Conservation (phyloP, 495 filamentous ascomycete genomes). For the Massariosphaeria phaeospora region DNA sequence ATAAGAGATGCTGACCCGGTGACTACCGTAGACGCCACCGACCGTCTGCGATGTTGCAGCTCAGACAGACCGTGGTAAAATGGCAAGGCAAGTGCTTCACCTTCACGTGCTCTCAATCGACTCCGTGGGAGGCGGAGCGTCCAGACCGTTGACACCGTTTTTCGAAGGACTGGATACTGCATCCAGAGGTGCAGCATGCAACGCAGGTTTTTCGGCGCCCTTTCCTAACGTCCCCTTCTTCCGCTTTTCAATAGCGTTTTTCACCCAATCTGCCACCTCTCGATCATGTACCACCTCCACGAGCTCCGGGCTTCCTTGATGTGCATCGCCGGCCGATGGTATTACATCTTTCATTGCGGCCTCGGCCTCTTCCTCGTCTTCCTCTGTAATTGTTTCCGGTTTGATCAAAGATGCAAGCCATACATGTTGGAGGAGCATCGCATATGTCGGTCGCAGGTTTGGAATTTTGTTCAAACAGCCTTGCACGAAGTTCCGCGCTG, state of each 20-base stretch:
- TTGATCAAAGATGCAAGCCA: slow-evolving; percentile 80
- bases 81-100: too few species aligned
- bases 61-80: too few species aligned
- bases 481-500: slow-evolving; percentile 79
- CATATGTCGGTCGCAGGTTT: slow-evolving; percentile 81
- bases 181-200: slow-evolving; percentile 46
- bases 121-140: not conserved
- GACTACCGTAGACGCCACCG: too few species aligned
- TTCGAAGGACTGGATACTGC: slow-evolving; percentile 34
- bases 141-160: slow-evolving; percentile 5
- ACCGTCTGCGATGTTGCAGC: too few species aligned
- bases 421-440: slow-evolving; percentile 78
- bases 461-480: slow-evolving; percentile 92
- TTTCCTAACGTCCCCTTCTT: slow-evolving; percentile 39
- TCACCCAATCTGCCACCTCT: slow-evolving; percentile 84
- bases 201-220: slow-evolving; percentile 39
- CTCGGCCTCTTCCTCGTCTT: slow-evolving; percentile 55
- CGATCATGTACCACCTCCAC: slow-evolving; percentile 51
- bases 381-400: slow-evolving; percentile 75
- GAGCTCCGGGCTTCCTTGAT: not conserved
- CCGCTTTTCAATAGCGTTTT: slow-evolving; percentile 48
- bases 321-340: not conserved
- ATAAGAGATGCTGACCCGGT: too few species aligned
- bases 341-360: slow-evolving; percentile 18
- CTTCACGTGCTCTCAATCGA: not conserved